Evolutionary conservation across 2,329 filamentous ascomycete genomes (phyloP), one percentile per base, ranked within the genome.

Genomic region (Purpureocillium takamizusanense): DNA sequence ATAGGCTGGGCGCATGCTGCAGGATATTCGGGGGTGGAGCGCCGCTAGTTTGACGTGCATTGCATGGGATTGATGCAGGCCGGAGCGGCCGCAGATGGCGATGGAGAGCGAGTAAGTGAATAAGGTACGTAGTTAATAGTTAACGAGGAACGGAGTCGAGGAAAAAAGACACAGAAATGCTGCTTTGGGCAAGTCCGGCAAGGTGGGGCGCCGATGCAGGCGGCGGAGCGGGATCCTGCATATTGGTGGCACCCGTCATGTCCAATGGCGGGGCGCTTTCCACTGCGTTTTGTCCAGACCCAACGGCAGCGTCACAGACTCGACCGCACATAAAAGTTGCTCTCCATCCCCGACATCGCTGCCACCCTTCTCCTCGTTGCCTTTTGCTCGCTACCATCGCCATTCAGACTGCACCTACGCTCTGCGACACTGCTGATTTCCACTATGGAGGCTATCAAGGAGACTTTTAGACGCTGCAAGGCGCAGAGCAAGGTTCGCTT

Each of bases 401-500:
- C 21, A 25, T 6, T 10, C 21, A 25, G 10, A 25, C 21, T 10
- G 6, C 5, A 25, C 21, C 21, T 10, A 25, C 21, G 21, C 21
- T 25, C 21, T 10, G 21, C 21, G 21, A 25, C 21, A 10, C 21
- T 25, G 21, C 21, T 10, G 21, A 25, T 14, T 17, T 35, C 41
- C 56, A 66, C 17, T 34, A 78, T 78, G 74, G 74, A 78, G 47
- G 64, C 55, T 43, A 67, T 78, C 49, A 75, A 70, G 57, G 59
- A 76, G 59, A 74, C 73, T n/a, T 78, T 78, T 51, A 61, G 63
- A 56, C 69, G 64, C 53, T 77, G 72, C 68, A 77, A 77, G 63
- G 70, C 70, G 45, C 64, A 77, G 62, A 69, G 67, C 42, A 61
- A 72, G 61, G 76, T 79, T 59, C 31, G 18, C n/a, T 38, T 51